Base-by-base conservation (phyloP, 2,329 filamentous ascomycete species). In the Colletotrichum liaoningense region DNA sequence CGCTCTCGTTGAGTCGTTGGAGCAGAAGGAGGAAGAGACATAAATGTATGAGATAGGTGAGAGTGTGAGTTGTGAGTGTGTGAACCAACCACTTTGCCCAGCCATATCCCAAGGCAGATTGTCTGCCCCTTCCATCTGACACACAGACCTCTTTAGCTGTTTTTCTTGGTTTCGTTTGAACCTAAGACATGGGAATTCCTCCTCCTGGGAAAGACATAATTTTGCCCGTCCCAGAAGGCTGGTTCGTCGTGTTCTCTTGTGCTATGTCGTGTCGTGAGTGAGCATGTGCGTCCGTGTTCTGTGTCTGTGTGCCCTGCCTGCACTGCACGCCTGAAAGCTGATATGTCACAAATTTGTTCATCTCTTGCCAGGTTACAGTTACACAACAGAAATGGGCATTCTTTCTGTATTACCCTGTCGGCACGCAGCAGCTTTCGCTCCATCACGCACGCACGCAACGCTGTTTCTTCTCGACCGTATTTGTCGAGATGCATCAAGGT, bases 401-500 rank as follows among this genome's bases (percentile, higher is more conserved):
- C 8, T 49, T 9, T n/a, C 54, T 70, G 35, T 28, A 24, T 3
- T 33, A 33, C 49, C 57, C 35, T 63, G 38, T 42, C 69, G 68
- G 69, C 64, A 24, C 64, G 33, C 69, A 72, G 69, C 64, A 24
- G 69, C 52, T 68, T 35, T 35, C 33, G 33, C 33, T 19, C 14
- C 38, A 42, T 16, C 38, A 42, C 14, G 38, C 67, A 12, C 59
- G 12, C 33, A 22, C 55, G 38, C 38, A 42, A 5, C 33, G 33
- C 33, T 35, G 33, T 35, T 12, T 42, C 3, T 19, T 22, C 24
- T 16, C 46, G 33, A 35, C 65, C 33, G 16, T 58, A 30, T 63
- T 63, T 57, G 52, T 69, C 58, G 57, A 63, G 42, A 54, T 59
- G 69, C 65, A 69, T 56, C 49, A 38, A 54, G 24, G 52, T 57